Conservation (phyloP, 495 filamentous ascomycete species). For the Gamarada debralockiae region DNA sequence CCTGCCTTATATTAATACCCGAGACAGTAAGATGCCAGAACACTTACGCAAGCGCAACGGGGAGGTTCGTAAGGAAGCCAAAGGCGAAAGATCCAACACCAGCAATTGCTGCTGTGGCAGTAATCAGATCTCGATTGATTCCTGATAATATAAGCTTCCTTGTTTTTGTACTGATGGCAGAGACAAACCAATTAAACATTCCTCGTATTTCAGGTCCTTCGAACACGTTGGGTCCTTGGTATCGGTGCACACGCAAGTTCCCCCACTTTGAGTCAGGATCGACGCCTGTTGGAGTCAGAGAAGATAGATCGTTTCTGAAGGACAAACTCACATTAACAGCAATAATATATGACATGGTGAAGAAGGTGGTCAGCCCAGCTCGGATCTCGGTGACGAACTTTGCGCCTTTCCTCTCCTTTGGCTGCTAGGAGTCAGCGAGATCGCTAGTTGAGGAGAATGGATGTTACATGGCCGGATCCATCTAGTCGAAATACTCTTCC, state of each 20-base stretch:
- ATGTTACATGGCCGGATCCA: constrained; percentile 59
- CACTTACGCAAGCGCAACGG: constrained; percentile 54
- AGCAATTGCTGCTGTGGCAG: constrained; percentile 70
- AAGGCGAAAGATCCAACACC: constrained; percentile 47
- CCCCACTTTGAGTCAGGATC: constrained; percentile 60
- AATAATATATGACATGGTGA: constrained; percentile 82
- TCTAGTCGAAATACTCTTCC: constrained; percentile 71
- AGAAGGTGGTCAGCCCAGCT: constrained; percentile 80
- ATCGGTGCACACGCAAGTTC: constrained; percentile 61
- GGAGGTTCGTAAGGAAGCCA: constrained; percentile 51
- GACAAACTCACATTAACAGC: constrained; percentile 43
- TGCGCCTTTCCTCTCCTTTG: constrained; percentile 55
- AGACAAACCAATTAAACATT: constrained; percentile 49
- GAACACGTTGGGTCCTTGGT: constrained; percentile 46
- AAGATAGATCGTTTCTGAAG: background rate
- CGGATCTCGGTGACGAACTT: constrained; percentile 74
- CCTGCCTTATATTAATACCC: constrained; percentile 31
- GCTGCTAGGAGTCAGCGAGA: constrained; percentile 11
- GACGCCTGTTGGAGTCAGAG: constrained; percentile 32
- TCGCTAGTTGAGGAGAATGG: background rate
- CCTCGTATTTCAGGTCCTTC: constrained; percentile 50
- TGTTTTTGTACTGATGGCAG: no score
- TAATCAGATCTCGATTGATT: constrained; percentile 71
- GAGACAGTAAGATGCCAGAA: constrained; percentile 10
- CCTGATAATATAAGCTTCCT: constrained; percentile 31